Evolutionary conservation across 2,329 filamentous ascomycete species (phyloP).

Genomic region (Cladobotryum protrusum): DNA sequence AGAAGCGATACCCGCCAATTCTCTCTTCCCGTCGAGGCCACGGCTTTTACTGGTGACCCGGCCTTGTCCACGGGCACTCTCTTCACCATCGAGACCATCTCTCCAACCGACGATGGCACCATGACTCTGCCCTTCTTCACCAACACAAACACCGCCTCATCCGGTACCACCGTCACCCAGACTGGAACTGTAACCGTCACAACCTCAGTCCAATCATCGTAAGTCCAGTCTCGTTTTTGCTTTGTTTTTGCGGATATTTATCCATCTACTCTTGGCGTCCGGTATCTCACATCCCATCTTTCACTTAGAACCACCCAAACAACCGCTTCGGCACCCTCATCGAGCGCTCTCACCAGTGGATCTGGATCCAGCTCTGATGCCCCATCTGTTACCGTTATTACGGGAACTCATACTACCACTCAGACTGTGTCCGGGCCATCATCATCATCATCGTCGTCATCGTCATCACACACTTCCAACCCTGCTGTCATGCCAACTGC

Average conservation of each 20-base stretch:
- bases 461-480: conserved; percentile 12
- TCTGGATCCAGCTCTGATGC: not conserved
- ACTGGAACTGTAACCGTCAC: not conserved
- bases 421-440: not conserved
- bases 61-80: conserved; percentile 4
- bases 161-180: not conserved
- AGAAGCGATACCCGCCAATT: conserved; percentile 3
- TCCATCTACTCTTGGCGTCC: not conserved
- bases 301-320: not conserved
- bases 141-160: not conserved
- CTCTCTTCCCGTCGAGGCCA: conserved; percentile 10
- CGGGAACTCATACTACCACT: conserved; percentile 2
- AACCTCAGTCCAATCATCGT: not conserved
- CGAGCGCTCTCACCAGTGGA: too few relatives aligned
- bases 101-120: not conserved
- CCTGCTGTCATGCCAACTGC: conserved; percentile 18
- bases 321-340: not conserved
- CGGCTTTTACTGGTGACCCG: not conserved
- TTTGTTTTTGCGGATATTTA: not conserved
- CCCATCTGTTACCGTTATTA: not conserved
- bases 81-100: not conserved
- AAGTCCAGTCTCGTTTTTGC: not conserved
- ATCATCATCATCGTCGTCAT: not conserved
- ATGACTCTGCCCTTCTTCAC: conserved; percentile 3
- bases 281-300: not conserved